Evolutionary conservation across 768 basidiomycete species (phyloP).

Genomic region (Kwoniella pini): DNA sequence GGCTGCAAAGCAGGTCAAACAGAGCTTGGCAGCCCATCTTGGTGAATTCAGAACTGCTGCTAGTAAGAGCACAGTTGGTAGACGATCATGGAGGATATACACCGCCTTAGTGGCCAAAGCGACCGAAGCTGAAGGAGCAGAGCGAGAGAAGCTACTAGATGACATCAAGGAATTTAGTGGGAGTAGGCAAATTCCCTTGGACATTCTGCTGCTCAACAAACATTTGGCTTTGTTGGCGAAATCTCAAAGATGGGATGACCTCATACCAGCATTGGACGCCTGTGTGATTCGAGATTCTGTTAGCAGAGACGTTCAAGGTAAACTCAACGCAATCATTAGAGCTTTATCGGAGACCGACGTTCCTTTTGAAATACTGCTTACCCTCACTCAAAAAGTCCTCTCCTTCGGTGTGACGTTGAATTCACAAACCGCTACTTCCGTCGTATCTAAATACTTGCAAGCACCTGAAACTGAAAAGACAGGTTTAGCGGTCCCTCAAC

Average conservation of each 20-base stretch:
- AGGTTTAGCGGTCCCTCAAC: constrained; percentile 5
- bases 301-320: not conserved
- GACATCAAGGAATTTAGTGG: not conserved
- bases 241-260: constrained; percentile 5
- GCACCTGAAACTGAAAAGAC: not conserved
- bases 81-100: constrained; percentile 15
- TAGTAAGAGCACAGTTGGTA: constrained; percentile 1
- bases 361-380: constrained; percentile 2
- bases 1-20: not conserved
- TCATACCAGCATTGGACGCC: constrained; percentile 4
- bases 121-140: not conserved
- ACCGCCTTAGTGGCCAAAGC: constrained; percentile 5
- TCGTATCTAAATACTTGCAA: constrained; percentile 15
- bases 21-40: not conserved
- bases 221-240: constrained; percentile 13
- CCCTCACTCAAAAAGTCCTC: not conserved
- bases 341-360: constrained; percentile 2
- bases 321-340: not conserved
- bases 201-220: not conserved
- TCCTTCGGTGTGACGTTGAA: constrained; percentile 5
- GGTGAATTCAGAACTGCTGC: constrained; percentile 1
- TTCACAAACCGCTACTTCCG: not conserved
- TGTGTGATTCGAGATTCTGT: not conserved
- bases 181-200: constrained; percentile 4
- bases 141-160: not conserved